phyloP scores from a whole-genome alignment of 2,329 filamentous ascomycete species.

The Penicillium hesseltinei region DNA sequence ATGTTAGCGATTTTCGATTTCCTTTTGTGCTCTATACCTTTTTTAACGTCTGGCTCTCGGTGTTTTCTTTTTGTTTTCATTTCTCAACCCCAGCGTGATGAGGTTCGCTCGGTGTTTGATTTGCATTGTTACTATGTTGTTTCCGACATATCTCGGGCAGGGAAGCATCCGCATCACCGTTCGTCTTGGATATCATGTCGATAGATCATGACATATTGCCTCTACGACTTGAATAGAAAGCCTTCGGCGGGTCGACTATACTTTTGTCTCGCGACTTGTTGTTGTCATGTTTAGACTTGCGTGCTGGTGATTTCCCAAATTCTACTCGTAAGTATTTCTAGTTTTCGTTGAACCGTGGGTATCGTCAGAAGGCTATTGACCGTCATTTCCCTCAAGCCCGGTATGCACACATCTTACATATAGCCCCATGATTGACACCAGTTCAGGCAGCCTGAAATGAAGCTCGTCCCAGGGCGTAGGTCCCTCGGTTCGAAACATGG shows the following conservation, averaged over 20 bases:
- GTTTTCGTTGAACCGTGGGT: no score
- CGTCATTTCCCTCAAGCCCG: no score
- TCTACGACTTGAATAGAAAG: conserved; percentile 2
- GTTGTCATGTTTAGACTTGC: neutral
- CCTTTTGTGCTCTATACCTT: conserved; percentile 11
- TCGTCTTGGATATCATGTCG: neutral
- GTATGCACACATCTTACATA: no score
- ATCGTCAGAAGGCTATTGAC: no score
- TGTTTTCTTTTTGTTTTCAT: neutral
- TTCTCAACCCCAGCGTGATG: neutral
- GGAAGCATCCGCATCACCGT: neutral
- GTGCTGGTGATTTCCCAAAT: neutral
- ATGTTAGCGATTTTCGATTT: conserved; percentile 10
- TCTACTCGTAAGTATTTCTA: no score
- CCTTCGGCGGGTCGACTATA: neutral
- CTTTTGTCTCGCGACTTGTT: neutral
- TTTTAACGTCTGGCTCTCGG: neutral
- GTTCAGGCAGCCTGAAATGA: neutral
- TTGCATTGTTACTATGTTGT: conserved; percentile 1
- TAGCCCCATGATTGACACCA: neutral
- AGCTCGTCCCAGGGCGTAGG: neutral
- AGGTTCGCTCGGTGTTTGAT: conserved; percentile 2
- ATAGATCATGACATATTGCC: conserved; percentile 5
- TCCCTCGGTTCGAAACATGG: neutral
- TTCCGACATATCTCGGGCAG: neutral